A percentile compares a stretch with the other conserved stretches of the same genome.
Evolutionary conservation across 2,329 filamentous ascomycete genomes (phyloP).

Genomic region (Botrytis hyacinthi): DNA sequence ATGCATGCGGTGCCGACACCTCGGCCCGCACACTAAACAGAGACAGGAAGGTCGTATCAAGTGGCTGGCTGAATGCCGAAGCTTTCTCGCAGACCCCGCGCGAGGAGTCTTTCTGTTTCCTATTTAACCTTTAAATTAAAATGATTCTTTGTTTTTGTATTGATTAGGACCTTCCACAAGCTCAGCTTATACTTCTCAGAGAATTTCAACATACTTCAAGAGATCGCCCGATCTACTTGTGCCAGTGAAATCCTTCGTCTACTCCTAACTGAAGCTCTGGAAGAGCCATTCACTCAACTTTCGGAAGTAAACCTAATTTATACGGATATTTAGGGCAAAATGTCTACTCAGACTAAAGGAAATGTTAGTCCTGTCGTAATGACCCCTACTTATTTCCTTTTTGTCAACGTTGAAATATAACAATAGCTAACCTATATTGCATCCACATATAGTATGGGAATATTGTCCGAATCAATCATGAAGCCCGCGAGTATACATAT

Average conservation of each 20-base stretch:
- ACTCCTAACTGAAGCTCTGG: neutral
- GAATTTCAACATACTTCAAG: neutral
- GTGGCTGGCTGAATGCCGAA: neutral
- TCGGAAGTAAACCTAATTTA: neutral
- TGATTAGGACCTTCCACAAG: neutral
- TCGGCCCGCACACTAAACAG: neutral
- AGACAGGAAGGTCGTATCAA: neutral
- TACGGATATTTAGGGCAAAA: neutral
- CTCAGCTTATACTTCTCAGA: neutral
- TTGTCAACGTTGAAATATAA: neutral
- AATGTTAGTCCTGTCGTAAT: neutral
- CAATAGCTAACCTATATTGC: neutral
- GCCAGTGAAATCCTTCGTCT: neutral
- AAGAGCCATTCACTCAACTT: neutral
- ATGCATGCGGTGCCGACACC: neutral
- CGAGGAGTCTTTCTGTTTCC: neutral
- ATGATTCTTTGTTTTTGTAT: neutral
- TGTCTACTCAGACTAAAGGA: neutral
- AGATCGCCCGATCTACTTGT: neutral
- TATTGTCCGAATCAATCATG: slow-evolving; percentile 43
- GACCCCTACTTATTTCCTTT: neutral
- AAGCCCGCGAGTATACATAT: slow-evolving; percentile 41
- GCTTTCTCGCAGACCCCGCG: neutral
- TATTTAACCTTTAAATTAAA: neutral
- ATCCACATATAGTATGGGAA: slow-evolving; percentile 29